Evolutionary conservation across 2,329 filamentous ascomycete genomes (phyloP).

Genomic region (Lachnum nothofagi): DNA sequence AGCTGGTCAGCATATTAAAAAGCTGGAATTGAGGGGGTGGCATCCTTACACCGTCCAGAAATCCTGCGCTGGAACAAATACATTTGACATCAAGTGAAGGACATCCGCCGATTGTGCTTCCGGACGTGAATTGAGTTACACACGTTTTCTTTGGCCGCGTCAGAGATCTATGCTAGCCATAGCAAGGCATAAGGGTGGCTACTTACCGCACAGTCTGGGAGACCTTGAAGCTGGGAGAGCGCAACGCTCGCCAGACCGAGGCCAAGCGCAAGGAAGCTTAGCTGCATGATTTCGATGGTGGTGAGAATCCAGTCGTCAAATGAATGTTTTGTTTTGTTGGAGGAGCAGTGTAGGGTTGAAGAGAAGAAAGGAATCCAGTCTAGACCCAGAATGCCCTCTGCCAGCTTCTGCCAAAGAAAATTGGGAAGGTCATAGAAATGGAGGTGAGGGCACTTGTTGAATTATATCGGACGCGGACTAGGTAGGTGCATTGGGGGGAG

Average conservation of each 20-base stretch:
- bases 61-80: slow-evolving; percentile 43
- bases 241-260: slow-evolving; percentile 51
- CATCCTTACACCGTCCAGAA: slow-evolving; percentile 34
- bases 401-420: too few species aligned
- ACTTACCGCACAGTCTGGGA: slow-evolving; percentile 54
- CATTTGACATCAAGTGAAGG: slow-evolving; percentile 40
- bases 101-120: slow-evolving; percentile 39
- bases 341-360: too few species aligned
- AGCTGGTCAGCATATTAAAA: not conserved
- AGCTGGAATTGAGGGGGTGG: not conserved
- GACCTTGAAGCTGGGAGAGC: slow-evolving; percentile 42
- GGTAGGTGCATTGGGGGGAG: too few species aligned
- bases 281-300: slow-evolving; percentile 15
- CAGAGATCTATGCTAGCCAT: not conserved
- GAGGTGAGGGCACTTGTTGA: too few species aligned
- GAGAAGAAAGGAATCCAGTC: too few species aligned
- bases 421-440: too few species aligned
- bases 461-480: too few species aligned
- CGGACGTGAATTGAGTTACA: slow-evolving; percentile 33
- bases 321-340: too few species aligned
- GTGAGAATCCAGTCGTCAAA: not conserved
- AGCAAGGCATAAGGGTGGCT: not conserved
- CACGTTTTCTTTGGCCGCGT: slow-evolving; percentile 30
- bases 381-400: too few species aligned
- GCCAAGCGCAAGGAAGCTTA: slow-evolving; percentile 37